Base-by-base conservation (phyloP, 345 rosid genomes). In the Syzygium aromaticum region DNA sequence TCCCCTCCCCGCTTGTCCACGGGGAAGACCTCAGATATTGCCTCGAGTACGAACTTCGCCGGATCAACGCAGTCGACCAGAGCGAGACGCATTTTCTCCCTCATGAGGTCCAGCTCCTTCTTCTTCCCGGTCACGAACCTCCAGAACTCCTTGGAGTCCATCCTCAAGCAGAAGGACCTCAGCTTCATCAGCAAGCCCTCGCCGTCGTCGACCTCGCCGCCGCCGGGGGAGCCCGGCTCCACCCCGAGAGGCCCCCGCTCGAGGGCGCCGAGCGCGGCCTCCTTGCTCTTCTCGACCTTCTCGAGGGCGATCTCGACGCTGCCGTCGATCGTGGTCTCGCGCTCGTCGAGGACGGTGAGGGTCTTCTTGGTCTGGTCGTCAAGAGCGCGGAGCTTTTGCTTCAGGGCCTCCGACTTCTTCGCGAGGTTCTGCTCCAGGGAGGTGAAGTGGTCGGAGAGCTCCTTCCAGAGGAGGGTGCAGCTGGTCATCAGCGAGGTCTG, bases 401-500 rank as follows among this genome's bases (percentile, higher is more conserved):
- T 94, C 51, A 98, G 88, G n/a, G 95, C 96, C 84, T 97, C 98
- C 4, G 99, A 96, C 84, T 95, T 96, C 90, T 92, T 94, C 91
- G 92, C 90, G 73, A 98, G 91, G 63, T 95, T 91, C 87, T 94
- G 96, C 86, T 98, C 99, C 5, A 98, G 89, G 16, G 98, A 92
- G 54, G 95, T 93, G 92, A 98, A 95, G 93, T 96, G 99, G 89
- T 98, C 99, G 38, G 99, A 98, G 86, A 98, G 99, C 89, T 98
- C 99, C 86, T 95, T 94, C 99, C 99, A 98, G 52, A 98, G 94
- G 51, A 98, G 98, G 52, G 98, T 96, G 89, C 99, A 98, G 95
- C 97, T 95, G n/a, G 96, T 95, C 99, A 98, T 98, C 87, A 98
- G 89, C 28, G 99, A 96, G 51, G 98, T 89, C 86, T 98, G 99